Conservation (phyloP, 768 basidiomycete genomes). For the Russula olivacea region DNA sequence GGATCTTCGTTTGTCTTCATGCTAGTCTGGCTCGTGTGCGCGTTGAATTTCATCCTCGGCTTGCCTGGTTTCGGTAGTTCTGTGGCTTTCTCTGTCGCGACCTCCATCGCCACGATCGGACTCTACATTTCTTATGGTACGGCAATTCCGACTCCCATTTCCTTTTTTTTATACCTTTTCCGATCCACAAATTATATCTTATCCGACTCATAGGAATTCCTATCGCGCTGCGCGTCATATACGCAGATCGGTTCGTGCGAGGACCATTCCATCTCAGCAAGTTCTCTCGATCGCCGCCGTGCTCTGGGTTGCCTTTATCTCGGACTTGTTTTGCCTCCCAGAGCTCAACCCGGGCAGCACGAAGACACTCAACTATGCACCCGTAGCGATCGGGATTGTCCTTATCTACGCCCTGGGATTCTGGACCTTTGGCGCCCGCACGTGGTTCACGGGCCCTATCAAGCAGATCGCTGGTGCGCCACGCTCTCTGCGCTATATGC, state of each 20-base stretch:
- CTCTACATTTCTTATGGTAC: too few species aligned
- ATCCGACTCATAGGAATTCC: too few species aligned
- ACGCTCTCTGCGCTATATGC: too few species aligned
- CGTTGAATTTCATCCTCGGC: too few species aligned
- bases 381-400: constrained; percentile 71
- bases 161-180: too few species aligned
- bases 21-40: too few species aligned
- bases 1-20: too few species aligned
- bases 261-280: constrained; percentile 68
- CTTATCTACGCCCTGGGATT: constrained; percentile 53
- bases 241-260: constrained; percentile 50
- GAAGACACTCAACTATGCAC: constrained; percentile 66
- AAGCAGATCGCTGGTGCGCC: constrained; percentile 13
- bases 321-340: constrained; percentile 49
- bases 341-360: constrained; percentile 61
- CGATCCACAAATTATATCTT: too few species aligned
- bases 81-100: too few species aligned
- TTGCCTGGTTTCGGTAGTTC: too few species aligned
- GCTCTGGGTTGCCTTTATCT: constrained; percentile 63
- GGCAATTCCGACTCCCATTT: too few species aligned
- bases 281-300: constrained; percentile 53
- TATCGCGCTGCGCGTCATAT: constrained; percentile 41
- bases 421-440: constrained; percentile 65
- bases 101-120: too few species aligned
- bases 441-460: constrained; percentile 58